A percentile compares a stretch with the other conserved stretches of the same genome.
These are phyloP conservation scores for Posidonia australis DNA, from an alignment of 106 monocot genomes.

Conservation along the genomic window DNA sequence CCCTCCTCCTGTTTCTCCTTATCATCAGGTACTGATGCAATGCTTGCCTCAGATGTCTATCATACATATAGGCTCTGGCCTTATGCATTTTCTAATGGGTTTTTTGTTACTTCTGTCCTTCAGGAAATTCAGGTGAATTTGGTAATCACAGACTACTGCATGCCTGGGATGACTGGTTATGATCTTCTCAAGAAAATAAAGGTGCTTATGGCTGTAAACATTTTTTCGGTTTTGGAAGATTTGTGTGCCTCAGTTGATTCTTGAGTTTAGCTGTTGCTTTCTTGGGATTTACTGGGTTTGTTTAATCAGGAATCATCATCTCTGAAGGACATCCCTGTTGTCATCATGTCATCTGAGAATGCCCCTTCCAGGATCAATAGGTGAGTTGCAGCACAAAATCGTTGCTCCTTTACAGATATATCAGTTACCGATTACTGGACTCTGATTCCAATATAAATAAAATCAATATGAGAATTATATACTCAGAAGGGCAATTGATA, in stretches of 20 bases:
- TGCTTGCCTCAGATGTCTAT: background rate
- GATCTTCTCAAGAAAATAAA: slow-evolving; percentile 88
- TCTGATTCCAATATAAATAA: too few species aligned
- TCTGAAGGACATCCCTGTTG: slow-evolving; percentile 76
- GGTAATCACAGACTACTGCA: slow-evolving; percentile 81
- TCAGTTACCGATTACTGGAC: too few species aligned
- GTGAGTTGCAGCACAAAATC: slow-evolving; percentile 16
- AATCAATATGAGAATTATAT: too few species aligned
- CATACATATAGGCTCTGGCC: too few species aligned
- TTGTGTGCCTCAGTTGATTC: background rate
- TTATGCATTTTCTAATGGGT: too few species aligned
- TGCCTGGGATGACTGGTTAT: slow-evolving; percentile 93
- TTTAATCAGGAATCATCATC: slow-evolving; percentile 49
- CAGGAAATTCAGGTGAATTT: slow-evolving; percentile 67
- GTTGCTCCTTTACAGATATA: background rate
- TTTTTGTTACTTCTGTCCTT: too few species aligned
- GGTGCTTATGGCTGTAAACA: slow-evolving; percentile 12
- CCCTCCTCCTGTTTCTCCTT: slow-evolving; percentile 6
- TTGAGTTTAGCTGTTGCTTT: background rate
- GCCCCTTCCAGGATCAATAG: slow-evolving; percentile 72
- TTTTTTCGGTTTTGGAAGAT: background rate
- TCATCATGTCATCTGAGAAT: slow-evolving; percentile 93
- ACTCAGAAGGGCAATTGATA: too few species aligned
- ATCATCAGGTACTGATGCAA: slow-evolving; percentile 20
- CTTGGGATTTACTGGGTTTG: background rate